A percentile compares a stretch with the other conserved stretches of the same genome.
These are phyloP conservation scores for Gentiana macrophylla DNA, from an alignment of 257 asterid genomes.

Conservation along the genomic window DNA sequence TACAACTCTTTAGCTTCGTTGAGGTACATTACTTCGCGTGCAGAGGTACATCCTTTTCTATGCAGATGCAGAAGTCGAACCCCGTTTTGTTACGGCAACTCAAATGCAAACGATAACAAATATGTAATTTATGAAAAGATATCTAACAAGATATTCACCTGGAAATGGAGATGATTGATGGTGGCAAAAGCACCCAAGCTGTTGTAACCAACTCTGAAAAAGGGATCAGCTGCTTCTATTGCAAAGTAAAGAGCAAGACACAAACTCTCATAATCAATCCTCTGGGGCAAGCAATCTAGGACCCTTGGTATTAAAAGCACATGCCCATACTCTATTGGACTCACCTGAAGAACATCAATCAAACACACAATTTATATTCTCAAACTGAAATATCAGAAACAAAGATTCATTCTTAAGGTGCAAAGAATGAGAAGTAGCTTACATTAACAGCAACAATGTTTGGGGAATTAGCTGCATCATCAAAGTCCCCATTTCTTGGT, in stretches of 20 bases:
- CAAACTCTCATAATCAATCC: slow-evolving; percentile 40
- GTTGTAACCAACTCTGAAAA: slow-evolving; percentile 64
- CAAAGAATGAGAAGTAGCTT: slow-evolving; percentile 15
- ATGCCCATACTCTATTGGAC: slow-evolving; percentile 85
- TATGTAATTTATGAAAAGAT: too few species aligned
- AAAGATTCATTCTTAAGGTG: neutral
- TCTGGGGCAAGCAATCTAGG: slow-evolving; percentile 56
- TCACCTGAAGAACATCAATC: slow-evolving; percentile 37
- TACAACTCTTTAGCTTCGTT: too few species aligned
- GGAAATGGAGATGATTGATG: slow-evolving; percentile 79
- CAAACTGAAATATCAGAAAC: too few species aligned
- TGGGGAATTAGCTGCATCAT: slow-evolving; percentile 30
- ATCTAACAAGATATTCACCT: slow-evolving; percentile 26
- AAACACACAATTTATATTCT: neutral
- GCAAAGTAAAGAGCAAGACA: slow-evolving; percentile 47
- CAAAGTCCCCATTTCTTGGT: slow-evolving; percentile 29
- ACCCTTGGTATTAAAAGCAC: slow-evolving; percentile 65
- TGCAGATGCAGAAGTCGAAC: too few species aligned
- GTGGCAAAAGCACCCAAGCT: slow-evolving; percentile 84
- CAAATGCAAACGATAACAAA: too few species aligned
- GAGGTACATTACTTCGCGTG: too few species aligned
- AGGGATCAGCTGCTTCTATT: slow-evolving; percentile 49
- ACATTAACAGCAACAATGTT: slow-evolving; percentile 59
- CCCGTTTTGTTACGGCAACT: too few species aligned
- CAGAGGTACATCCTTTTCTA: neutral